Evolutionary conservation across 1,284 basidiomycete species (phyloP).

Genomic region (Trichosporon ovoides): DNA sequence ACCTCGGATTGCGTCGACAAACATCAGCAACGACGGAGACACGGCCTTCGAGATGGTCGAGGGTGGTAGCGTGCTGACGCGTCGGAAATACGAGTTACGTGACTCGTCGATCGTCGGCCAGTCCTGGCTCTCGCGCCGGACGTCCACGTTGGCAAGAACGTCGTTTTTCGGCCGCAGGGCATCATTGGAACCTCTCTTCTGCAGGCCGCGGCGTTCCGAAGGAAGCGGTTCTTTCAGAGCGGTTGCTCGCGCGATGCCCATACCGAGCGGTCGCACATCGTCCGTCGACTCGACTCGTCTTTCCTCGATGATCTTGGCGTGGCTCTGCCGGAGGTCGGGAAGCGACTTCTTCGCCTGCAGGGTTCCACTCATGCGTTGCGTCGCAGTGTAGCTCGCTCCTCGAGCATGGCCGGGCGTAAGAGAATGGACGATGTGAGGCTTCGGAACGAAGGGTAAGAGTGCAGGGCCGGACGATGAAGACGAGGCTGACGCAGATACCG

Average conservation of each 20-base stretch:
- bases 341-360: constrained; percentile 72
- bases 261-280: constrained; percentile 27
- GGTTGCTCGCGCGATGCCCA: constrained; percentile 24
- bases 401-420: constrained; percentile 29
- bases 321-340: constrained; percentile 69
- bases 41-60: constrained; percentile 65
- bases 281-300: constrained; percentile 31
- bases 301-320: constrained; percentile 51
- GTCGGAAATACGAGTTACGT: constrained; percentile 87
- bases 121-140: constrained; percentile 22
- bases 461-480: constrained; percentile 33
- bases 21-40: constrained; percentile 64
- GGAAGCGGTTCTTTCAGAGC: not conserved
- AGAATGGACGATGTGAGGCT: constrained; percentile 12
- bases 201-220: constrained; percentile 11
- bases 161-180: constrained; percentile 4
- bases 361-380: constrained; percentile 43
- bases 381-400: constrained; percentile 43
- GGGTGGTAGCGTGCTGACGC: constrained; percentile 67
- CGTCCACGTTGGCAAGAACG: constrained; percentile 1
- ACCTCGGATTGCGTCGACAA: constrained; percentile 83
- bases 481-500: constrained; percentile 32
- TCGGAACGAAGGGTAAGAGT: constrained; percentile 14
- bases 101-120: constrained; percentile 59
- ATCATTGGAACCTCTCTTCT: constrained; percentile 27